Evolutionary conservation across 768 basidiomycete species (phyloP).

Genomic region (Pisolithus microcarpus): DNA sequence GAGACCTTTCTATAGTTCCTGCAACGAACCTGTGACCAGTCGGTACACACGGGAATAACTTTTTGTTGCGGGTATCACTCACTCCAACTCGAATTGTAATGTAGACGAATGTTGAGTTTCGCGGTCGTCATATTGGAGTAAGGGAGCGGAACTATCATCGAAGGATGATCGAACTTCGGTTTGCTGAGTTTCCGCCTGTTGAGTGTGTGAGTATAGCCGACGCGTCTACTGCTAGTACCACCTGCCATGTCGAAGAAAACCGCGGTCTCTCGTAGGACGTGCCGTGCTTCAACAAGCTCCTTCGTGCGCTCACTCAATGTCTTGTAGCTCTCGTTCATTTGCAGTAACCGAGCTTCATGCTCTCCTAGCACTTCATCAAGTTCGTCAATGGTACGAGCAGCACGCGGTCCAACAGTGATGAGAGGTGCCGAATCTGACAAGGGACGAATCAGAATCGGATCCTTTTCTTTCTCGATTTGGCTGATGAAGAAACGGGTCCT

Average conservation of each 20-base stretch:
- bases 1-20: conserved; percentile 89
- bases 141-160: conserved; percentile 84
- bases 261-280: conserved; percentile 91
- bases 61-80: conserved; percentile 18
- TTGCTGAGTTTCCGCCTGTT: conserved; percentile 71
- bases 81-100: conserved; percentile 86
- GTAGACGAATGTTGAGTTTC: conserved; percentile 52
- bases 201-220: conserved; percentile 6
- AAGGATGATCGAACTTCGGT: conserved; percentile 80
- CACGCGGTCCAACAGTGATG: conserved; percentile 85
- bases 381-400: conserved; percentile 90
- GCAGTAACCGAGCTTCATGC: conserved; percentile 73
- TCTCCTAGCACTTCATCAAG: conserved; percentile 81
- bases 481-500: conserved; percentile 83
- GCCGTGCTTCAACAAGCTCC: conserved; percentile 88
- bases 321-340: conserved; percentile 94
- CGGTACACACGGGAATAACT: neutral
- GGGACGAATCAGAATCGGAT: conserved; percentile 75
- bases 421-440: conserved; percentile 82
- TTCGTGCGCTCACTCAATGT: conserved; percentile 75
- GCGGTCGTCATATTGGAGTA: conserved; percentile 87
- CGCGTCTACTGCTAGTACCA: conserved; percentile 1
- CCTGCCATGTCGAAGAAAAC: conserved; percentile 87
- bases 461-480: conserved; percentile 83
- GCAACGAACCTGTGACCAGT: conserved; percentile 70